Conservation (phyloP, 495 filamentous ascomycete genomes). For the Stereocaulon alpinum region DNA sequence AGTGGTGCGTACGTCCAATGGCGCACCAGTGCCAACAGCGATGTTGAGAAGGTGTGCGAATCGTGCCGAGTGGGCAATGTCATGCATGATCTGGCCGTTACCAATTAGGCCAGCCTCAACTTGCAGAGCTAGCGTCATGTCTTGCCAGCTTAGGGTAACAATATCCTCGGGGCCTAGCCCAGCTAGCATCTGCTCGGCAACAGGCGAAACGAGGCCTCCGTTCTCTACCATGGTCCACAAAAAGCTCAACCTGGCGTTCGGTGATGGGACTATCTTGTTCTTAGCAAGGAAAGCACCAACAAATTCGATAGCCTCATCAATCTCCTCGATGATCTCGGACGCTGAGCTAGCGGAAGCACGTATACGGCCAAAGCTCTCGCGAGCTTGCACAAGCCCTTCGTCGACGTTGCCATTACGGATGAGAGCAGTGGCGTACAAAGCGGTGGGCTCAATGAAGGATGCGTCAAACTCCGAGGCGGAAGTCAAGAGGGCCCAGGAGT, state of each 20-base stretch:
- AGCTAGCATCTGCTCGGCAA: constrained; percentile 53
- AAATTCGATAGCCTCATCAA: constrained; percentile 79
- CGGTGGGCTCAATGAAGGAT: constrained; percentile 71
- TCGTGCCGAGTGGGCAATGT: constrained; percentile 46
- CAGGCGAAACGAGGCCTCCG: constrained; percentile 48
- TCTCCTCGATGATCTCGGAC: constrained; percentile 57
- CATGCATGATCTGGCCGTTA: constrained; percentile 33
- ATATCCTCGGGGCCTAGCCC: constrained; percentile 51
- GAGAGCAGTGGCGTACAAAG: constrained; percentile 76
- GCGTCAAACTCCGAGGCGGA: constrained; percentile 36
- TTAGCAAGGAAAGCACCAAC: constrained; percentile 48
- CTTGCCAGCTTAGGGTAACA: constrained; percentile 41
- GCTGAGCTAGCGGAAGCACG: constrained; percentile 34
- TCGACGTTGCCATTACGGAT: constrained; percentile 69
- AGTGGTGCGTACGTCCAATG: constrained; percentile 41
- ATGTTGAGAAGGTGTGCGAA: constrained; percentile 53
- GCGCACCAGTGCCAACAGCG: constrained; percentile 37
- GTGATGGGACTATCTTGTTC: constrained; percentile 37
- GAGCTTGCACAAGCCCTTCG: constrained; percentile 63
- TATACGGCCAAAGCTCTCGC: constrained; percentile 74
- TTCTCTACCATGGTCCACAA: constrained; percentile 69
- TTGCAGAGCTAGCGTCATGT: constrained; percentile 51
- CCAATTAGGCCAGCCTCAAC: constrained; percentile 55
- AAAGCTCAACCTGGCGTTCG: constrained; percentile 47
- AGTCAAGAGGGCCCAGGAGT: constrained; percentile 65